phyloP scores from a whole-genome alignment of 2,329 filamentous ascomycete species.

The Cytospora schulzeri region DNA sequence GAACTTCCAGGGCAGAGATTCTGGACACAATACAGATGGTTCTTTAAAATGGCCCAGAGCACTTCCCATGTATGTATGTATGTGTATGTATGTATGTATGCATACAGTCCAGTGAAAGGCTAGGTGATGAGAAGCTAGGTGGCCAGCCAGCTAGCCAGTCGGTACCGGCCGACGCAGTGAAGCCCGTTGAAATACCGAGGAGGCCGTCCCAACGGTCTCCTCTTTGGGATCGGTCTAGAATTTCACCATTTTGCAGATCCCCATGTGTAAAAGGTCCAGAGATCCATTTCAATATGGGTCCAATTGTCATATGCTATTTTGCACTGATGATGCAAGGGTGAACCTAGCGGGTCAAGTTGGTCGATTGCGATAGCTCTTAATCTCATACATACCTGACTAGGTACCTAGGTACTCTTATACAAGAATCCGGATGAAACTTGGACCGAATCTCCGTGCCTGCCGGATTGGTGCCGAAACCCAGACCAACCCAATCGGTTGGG shows the following conservation, averaged over 20 bases:
- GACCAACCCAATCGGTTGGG: background rate
- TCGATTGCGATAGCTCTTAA: background rate
- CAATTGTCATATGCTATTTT: constrained; percentile 13
- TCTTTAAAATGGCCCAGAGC: background rate
- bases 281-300: constrained; percentile 7
- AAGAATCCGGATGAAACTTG: constrained; percentile 14
- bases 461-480: background rate
- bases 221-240: constrained; percentile 19
- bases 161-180: background rate
- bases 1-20: background rate
- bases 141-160: background rate
- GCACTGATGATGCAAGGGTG: constrained; percentile 1
- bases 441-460: constrained; percentile 15
- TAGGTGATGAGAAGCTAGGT: background rate
- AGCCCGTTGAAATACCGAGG: background rate
- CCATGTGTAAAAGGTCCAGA: constrained; percentile 18
- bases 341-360: background rate
- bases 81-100: too few relatives aligned
- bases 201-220: constrained; percentile 8
- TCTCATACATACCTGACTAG: too few relatives aligned
- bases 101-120: background rate
- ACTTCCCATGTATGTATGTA: too few relatives aligned
- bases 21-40: constrained; percentile 1
- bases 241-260: constrained; percentile 14
- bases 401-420: background rate